Base-by-base conservation (phyloP, 768 basidiomycete genomes). In the Tylopilus sp. region DNA sequence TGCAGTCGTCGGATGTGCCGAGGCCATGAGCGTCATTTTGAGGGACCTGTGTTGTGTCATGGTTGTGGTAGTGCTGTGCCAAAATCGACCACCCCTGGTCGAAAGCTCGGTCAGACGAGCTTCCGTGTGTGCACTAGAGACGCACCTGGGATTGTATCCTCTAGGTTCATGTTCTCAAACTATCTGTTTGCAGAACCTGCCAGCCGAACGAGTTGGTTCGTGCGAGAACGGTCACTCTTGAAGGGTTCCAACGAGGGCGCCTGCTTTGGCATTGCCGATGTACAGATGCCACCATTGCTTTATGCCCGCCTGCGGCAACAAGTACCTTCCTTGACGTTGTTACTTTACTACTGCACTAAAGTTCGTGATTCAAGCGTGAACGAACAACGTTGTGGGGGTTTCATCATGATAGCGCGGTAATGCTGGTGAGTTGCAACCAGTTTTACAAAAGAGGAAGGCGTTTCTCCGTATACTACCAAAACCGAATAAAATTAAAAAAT, bases 21-120 rank as follows among this genome's bases (percentile, higher is more conserved):
- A 33, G 98, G 73, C 95, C 95, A 98, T 5, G 94, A 85, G 74
- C 97, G 96, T 96, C 96, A 98, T 72, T 96, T 93, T 1, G 95
- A 82, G 93, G 90, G 31, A 97, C 86, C 76, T 99, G 96, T 0
- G 91, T 81, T n/a, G 90, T 92, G 63, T n/a, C n/a, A n/a, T n/a
- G n/a, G n/a, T 98, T 88, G 72, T 79, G 85, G 56, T 93, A 83
- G 65, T 94, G 90, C 83, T 97, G 93, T 17, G 87, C 80, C 63
- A 81, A 92, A 74, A 98, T 71, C 96, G 83, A 67, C 97, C 93
- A 61, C 96, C 90, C 63, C 95, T 94, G 90, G 68, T 12, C 41
- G 2, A 11, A 16, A 21, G 60, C 14, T 11, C 29, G 14, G 44
- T 57, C 0, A 45, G 37, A 29, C 46, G 19, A 17, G 10, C 9